These are phyloP conservation scores for Colletotrichum sp. DNA, from an alignment of 2,329 filamentous ascomycete genomes.

Conservation along the genomic window DNA sequence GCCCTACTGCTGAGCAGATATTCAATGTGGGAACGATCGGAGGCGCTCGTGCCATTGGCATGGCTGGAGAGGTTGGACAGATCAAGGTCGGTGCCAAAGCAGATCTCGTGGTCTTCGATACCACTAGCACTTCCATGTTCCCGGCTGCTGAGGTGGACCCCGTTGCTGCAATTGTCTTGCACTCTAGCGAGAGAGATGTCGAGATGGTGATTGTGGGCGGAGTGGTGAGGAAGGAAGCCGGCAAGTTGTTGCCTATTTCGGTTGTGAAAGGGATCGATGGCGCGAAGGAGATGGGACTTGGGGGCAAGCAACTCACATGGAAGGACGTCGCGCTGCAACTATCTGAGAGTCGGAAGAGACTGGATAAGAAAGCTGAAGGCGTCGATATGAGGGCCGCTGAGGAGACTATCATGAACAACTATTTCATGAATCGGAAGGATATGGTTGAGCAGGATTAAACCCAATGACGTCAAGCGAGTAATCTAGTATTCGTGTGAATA, in stretches of 20 bases:
- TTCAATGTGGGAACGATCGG: slow-evolving; percentile 56
- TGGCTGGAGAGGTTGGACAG: slow-evolving; percentile 46
- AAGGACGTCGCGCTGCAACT: neutral
- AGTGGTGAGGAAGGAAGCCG: slow-evolving; percentile 37
- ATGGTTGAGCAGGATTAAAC: neutral
- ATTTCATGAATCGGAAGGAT: neutral
- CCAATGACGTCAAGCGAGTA: neutral
- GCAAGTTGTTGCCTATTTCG: slow-evolving; percentile 26
- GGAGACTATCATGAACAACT: neutral
- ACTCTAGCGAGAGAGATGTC: slow-evolving; percentile 44
- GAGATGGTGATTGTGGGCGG: slow-evolving; percentile 48
- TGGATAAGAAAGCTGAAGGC: neutral
- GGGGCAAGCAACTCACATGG: neutral
- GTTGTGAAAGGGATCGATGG: neutral
- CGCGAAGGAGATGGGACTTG: neutral
- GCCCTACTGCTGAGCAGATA: slow-evolving; percentile 30
- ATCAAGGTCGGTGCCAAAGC: slow-evolving; percentile 50
- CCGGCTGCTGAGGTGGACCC: slow-evolving; percentile 44
- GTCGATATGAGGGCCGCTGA: neutral
- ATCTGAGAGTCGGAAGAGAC: neutral
- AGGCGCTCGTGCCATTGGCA: slow-evolving; percentile 45
- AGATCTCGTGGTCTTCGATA: slow-evolving; percentile 54
- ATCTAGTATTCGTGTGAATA: neutral
- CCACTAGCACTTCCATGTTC: slow-evolving; percentile 33
- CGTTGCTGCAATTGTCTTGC: slow-evolving; percentile 45